Conservation (phyloP, 192 early-diverging fungal genomes). For the Spinellus fusiger region DNA sequence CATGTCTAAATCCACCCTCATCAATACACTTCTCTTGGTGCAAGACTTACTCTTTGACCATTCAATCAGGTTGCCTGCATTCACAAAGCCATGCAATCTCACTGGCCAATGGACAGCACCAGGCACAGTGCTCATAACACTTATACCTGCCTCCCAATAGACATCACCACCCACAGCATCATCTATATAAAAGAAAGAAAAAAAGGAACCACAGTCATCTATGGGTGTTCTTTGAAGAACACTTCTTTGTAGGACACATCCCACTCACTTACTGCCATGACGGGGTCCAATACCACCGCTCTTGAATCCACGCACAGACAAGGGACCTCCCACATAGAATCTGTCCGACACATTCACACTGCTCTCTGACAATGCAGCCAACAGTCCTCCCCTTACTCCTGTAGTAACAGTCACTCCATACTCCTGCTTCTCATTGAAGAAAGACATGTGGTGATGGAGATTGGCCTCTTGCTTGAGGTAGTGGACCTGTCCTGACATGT, state of each 20-base stretch:
- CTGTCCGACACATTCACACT: conserved; percentile 73
- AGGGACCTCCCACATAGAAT: conserved; percentile 84
- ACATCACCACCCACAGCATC: conserved; percentile 85
- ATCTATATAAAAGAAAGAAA: conserved; percentile 16
- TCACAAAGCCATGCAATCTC: conserved; percentile 80
- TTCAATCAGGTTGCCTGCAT: conserved; percentile 55
- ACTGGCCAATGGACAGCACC: conserved; percentile 56
- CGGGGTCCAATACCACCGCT: conserved; percentile 83
- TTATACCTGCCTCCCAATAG: conserved; percentile 70
- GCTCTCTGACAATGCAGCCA: conserved; percentile 50
- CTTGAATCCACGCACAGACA: conserved; percentile 83
- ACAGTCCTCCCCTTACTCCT: conserved; percentile 55
- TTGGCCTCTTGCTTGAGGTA: conserved; percentile 67
- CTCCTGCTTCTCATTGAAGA: not conserved
- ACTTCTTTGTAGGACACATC: not conserved
- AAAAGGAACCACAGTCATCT: not conserved
- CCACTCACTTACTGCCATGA: conserved; percentile 52
- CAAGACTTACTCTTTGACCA: not conserved
- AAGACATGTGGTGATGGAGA: conserved; percentile 41
- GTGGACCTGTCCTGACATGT: conserved; percentile 63
- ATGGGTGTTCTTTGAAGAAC: not conserved
- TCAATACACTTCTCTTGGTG: not conserved
- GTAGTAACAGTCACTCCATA: conserved; percentile 21
- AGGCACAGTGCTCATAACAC: conserved; percentile 78
- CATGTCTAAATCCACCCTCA: conserved; percentile 4